Conservation (phyloP, 805 yeast species). For the Barnettozyma pratensis region DNA sequence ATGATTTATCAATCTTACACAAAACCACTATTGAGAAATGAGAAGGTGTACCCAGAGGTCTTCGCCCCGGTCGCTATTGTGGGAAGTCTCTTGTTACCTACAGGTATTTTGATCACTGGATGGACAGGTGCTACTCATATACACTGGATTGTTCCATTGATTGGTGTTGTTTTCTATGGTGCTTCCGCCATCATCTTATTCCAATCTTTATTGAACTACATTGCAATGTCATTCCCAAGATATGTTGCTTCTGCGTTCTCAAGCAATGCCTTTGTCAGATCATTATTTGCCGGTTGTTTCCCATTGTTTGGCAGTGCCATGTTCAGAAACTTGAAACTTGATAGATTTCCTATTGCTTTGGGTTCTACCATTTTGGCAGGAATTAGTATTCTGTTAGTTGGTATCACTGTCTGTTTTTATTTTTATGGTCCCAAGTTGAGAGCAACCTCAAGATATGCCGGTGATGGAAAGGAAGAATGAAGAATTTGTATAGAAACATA, state of each 20-base stretch:
- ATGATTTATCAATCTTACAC: constrained; percentile 24
- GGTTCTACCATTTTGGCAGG: constrained; percentile 50
- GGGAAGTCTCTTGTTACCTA: constrained; percentile 38
- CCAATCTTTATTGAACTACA: constrained; percentile 53
- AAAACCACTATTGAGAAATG: constrained; percentile 23
- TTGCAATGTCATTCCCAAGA: constrained; percentile 52
- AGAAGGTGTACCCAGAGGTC: constrained; percentile 35
- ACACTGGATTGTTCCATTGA: constrained; percentile 47
- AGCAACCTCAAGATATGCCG: constrained; percentile 33
- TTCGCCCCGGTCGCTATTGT: constrained; percentile 37
- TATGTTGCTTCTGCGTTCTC: constrained; percentile 65
- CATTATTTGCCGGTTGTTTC: constrained; percentile 59
- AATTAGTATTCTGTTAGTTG: constrained; percentile 41
- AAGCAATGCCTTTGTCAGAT: constrained; percentile 62
- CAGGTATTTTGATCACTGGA: constrained; percentile 42
- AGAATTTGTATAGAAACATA: no score
- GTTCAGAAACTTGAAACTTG: constrained; percentile 51
- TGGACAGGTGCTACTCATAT: constrained; percentile 39
- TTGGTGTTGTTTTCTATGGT: constrained; percentile 38
- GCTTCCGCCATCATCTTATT: constrained; percentile 44
- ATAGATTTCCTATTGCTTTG: constrained; percentile 48
- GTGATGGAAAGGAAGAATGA: background rate
- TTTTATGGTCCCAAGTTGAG: constrained; percentile 39
- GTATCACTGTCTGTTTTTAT: constrained; percentile 51
- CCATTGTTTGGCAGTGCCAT: constrained; percentile 64